Evolutionary conservation across 2,329 filamentous ascomycete species (phyloP).

Genomic region (Raffaelea deltoideospora): DNA sequence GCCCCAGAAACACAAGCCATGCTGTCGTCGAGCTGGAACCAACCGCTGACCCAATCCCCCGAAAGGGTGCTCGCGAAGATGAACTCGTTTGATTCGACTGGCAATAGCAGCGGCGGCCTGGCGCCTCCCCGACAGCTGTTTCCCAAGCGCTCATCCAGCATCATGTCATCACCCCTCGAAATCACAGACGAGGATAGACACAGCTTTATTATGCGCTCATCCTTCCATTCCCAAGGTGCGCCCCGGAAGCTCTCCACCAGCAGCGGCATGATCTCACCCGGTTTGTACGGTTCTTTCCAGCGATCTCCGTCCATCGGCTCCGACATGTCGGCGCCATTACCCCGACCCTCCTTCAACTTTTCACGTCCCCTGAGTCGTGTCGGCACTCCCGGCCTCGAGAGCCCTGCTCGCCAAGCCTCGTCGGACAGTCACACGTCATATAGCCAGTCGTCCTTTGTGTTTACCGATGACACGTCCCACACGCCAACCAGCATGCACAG

Average conservation of each 20-base stretch:
- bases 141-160: conserved; percentile 40
- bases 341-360: conserved; percentile 78
- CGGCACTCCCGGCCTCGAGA: conserved; percentile 43
- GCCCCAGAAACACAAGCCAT: no score
- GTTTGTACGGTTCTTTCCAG: conserved; percentile 43
- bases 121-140: conserved; percentile 35
- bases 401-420: conserved; percentile 45
- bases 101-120: conserved; percentile 20
- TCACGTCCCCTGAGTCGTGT: conserved; percentile 74
- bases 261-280: conserved; percentile 43
- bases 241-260: conserved; percentile 66
- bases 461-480: conserved; percentile 49
- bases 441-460: conserved; percentile 42
- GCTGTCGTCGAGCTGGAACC: conserved; percentile 10
- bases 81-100: conserved; percentile 29
- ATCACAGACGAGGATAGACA: conserved; percentile 57
- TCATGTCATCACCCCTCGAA: conserved; percentile 46
- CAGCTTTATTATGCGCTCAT: conserved; percentile 34
- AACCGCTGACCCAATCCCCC: conserved; percentile 20
- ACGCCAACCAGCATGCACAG: conserved; percentile 61
- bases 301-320: conserved; percentile 78
- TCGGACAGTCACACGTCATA: conserved; percentile 49
- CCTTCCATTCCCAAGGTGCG: conserved; percentile 43
- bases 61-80: conserved; percentile 25
- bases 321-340: conserved; percentile 54